Evolutionary conservation across 176 grass and related monocot species (phyloP), one percentile per base, ranked within the genome.

Genomic region (Bromus sterilis): DNA sequence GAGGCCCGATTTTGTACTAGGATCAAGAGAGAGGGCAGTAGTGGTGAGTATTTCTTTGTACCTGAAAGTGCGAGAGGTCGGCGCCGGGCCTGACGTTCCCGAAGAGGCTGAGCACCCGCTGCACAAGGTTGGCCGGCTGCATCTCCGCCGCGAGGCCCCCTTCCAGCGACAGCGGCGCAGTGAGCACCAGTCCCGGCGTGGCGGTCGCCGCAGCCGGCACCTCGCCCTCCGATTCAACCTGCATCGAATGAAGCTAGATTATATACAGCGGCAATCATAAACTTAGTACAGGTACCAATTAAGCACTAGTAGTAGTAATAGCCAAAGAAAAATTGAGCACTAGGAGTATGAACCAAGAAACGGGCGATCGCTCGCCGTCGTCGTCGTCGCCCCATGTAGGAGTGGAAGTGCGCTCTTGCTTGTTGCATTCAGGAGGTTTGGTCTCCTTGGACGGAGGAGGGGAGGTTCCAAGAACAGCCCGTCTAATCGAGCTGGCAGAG

Each of bases 31-130:
- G n/a, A n/a, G 15, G 10, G 11, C 11, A 72, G 2, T 36, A 23
- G 21, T 23, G 5, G 0, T 23, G 11, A 4, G 7, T 24, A 6
- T 71, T 28, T 3, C 10, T 36, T 66, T 69, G n/a, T 80, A 87
- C 96, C 92, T 95, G 90, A 10, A 99, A 90, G 24, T 86, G 90
- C 2, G 93, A 88, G 81, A 99, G 96, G 80, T 99, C 96, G 4
- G 93, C 88, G 25, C 96, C 93, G 3, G 91, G 96, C 7, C 79
- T 80, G 56, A 99, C 87, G 71, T 90, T 95, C 28, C 93, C 58
- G 79, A 99, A 93, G 14, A 99, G 86, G 82, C 93, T 99, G 41
- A 99, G 60, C 18, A 91, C 76, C 2, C 90, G 82, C 80, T 93
- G 90, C 71, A 82, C 78, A 0, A 95, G 28, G 80, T 93, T 95